A percentile compares a stretch with the other conserved stretches of the same genome.
These are phyloP conservation scores for Hyaloraphidium curvatum DNA, from an alignment of 192 early-diverging fungal genomes.

Conservation along the genomic window DNA sequence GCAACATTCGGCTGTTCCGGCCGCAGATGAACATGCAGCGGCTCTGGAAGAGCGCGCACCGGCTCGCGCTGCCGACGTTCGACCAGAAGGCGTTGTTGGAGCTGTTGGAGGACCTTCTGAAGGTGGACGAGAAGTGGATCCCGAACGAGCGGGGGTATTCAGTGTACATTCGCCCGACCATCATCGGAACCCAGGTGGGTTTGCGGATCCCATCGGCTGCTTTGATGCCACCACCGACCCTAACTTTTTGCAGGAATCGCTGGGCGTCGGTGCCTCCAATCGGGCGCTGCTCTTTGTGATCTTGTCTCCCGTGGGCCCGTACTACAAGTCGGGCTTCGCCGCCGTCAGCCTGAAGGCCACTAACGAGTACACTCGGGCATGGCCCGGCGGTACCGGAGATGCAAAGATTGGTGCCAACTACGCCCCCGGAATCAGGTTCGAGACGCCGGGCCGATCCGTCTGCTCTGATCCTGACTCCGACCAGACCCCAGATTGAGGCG, in stretches of 20 bases:
- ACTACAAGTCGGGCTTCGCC: conserved; percentile 84
- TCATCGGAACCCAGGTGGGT: conserved; percentile 71
- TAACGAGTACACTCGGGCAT: conserved; percentile 69
- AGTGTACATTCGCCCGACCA: conserved; percentile 80
- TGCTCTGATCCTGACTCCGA: too few relatives aligned
- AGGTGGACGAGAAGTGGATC: conserved; percentile 72
- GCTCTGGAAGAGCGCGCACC: conserved; percentile 51
- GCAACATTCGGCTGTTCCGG: conserved; percentile 80
- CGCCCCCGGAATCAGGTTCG: conserved; percentile 63
- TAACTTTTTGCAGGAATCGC: conserved; percentile 2
- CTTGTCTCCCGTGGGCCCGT: conserved; percentile 81
- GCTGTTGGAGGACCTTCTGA: conserved; percentile 64
- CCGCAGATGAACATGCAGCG: conserved; percentile 95
- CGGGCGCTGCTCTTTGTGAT: conserved; percentile 72
- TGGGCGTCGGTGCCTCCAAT: conserved; percentile 68
- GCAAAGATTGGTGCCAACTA: conserved; percentile 83
- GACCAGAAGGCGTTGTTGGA: conserved; percentile 56
- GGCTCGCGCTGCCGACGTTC: conserved; percentile 70
- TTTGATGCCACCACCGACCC: conserved; percentile 10
- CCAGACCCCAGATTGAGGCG: conserved; percentile 64
- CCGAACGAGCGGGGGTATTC: conserved; percentile 80
- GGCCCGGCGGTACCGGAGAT: conserved; percentile 88
- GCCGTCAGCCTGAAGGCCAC: conserved; percentile 75
- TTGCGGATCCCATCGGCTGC: conserved; percentile 11
- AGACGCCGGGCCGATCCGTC: too few relatives aligned